A percentile compares a stretch with the other conserved stretches of the same genome.
Conservation (phyloP, 2,329 filamentous ascomycete genomes). For the Sclerotinia glacialis region DNA sequence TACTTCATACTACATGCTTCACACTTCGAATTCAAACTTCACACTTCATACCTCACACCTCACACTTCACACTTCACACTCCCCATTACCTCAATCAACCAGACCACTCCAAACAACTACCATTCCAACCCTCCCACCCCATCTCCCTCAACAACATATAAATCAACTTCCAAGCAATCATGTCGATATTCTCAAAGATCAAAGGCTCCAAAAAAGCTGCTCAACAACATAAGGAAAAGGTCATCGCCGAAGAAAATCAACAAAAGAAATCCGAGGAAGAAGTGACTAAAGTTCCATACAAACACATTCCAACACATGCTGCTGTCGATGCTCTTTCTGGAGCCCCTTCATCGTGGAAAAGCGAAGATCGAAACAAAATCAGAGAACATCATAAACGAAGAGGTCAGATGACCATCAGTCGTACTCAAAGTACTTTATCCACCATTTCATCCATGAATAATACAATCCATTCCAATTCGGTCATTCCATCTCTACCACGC, state of each 20-base stretch:
- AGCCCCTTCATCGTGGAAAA: constrained; percentile 52
- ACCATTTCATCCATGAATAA: constrained; percentile 28
- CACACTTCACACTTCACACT: not conserved
- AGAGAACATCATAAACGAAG: constrained; percentile 36
- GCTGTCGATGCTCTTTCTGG: constrained; percentile 55
- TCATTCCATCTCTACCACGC: constrained; percentile 27
- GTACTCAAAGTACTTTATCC: constrained; percentile 32
- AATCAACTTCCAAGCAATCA: constrained; percentile 32
- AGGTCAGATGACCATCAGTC: constrained; percentile 34
- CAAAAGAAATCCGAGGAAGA: constrained; percentile 36
- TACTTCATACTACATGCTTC: too few species aligned
- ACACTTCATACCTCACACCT: too few species aligned
- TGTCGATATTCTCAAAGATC: constrained; percentile 58
- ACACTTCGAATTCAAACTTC: too few species aligned
- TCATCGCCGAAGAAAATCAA: constrained; percentile 46
- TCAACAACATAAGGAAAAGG: constrained; percentile 52
- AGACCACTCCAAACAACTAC: not conserved
- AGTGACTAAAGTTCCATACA: constrained; percentile 48
- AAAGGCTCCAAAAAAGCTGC: constrained; percentile 53
- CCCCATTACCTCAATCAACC: too few species aligned
- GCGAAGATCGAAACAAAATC: constrained; percentile 40
- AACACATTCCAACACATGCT: constrained; percentile 61
- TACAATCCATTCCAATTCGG: constrained; percentile 25
- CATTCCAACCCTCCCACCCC: too few species aligned
- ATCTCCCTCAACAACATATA: not conserved